These are phyloP conservation scores for Dispira parvispora DNA, from an alignment of 192 early-diverging fungal species.

Conservation along the genomic window DNA sequence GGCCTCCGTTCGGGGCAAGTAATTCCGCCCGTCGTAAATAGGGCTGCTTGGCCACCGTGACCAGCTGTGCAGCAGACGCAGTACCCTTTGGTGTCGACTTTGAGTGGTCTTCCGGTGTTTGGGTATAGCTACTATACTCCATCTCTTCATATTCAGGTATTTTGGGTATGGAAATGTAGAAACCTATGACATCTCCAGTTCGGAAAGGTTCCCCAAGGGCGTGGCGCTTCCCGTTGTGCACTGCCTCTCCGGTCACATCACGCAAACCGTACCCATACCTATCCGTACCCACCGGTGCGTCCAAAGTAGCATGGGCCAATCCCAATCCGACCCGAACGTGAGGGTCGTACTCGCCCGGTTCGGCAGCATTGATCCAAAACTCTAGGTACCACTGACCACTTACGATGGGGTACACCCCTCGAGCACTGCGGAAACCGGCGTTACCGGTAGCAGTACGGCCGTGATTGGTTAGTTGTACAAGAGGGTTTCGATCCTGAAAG, in stretches of 20 bases:
- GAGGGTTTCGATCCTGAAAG: conserved; percentile 39
- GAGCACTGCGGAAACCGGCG: conserved; percentile 42
- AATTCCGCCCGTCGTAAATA: not conserved
- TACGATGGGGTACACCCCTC: conserved; percentile 38
- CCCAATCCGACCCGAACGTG: conserved; percentile 50
- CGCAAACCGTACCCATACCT: conserved; percentile 44
- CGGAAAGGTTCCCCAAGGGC: conserved; percentile 38
- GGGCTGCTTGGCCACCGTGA: not conserved
- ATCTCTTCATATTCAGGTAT: not conserved
- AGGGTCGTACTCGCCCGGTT: conserved; percentile 22
- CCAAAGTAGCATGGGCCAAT: conserved; percentile 39
- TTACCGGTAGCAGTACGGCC: conserved; percentile 40
- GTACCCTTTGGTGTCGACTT: not conserved
- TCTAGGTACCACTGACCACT: conserved; percentile 50
- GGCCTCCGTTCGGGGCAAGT: not conserved
- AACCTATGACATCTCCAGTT: conserved; percentile 45
- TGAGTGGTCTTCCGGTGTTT: not conserved
- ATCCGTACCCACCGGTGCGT: conserved; percentile 49
- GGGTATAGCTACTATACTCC: not conserved
- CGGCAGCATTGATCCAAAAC: conserved; percentile 29
- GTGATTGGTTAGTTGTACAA: conserved; percentile 34
- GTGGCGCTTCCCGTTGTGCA: not conserved
- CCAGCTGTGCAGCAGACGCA: not conserved
- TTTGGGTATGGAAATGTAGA: conserved; percentile 32
- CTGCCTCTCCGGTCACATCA: conserved; percentile 37